Percentiles rank a stretch among this genome's conserved stretches.
These are phyloP conservation scores for Mycena olivaceomarginata DNA, from an alignment of 768 basidiomycete genomes.

Conservation along the genomic window DNA sequence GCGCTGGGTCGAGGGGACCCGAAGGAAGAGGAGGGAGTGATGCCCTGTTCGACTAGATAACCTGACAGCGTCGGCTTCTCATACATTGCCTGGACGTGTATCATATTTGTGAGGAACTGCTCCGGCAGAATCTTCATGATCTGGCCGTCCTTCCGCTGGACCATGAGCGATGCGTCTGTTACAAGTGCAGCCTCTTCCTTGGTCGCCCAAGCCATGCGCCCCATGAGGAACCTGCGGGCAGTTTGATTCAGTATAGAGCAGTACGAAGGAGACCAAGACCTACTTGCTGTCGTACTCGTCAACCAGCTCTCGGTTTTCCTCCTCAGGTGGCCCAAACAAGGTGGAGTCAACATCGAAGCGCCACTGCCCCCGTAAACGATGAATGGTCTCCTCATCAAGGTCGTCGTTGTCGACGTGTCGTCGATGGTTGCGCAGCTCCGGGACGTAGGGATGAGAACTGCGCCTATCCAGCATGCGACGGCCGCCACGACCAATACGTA, in stretches of 20 bases:
- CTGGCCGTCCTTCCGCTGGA: conserved; percentile 66
- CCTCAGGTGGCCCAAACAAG: conserved; percentile 74
- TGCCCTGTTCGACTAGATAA: conserved; percentile 10
- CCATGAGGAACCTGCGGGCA: conserved; percentile 65
- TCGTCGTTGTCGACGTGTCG: conserved; percentile 50
- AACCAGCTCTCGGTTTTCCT: conserved; percentile 80
- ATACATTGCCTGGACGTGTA: not conserved
- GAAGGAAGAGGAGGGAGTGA: not conserved
- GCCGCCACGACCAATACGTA: conserved; percentile 90
- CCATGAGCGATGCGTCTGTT: conserved; percentile 58
- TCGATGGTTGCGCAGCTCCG: conserved; percentile 47
- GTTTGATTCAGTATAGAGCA: conserved; percentile 25
- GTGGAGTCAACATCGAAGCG: conserved; percentile 78
- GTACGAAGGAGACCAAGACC: conserved; percentile 27
- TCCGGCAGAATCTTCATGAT: conserved; percentile 48
- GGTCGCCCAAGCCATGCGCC: conserved; percentile 54
- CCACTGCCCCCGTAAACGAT: conserved; percentile 76
- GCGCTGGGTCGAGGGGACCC: not conserved
- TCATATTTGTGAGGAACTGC: not conserved
- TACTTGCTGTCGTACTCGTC: conserved; percentile 82
- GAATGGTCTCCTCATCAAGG: conserved; percentile 62
- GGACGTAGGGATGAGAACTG: conserved; percentile 42
- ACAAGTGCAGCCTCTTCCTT: conserved; percentile 70
- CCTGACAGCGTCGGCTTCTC: not conserved
- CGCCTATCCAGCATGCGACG: conserved; percentile 86